Evolutionary conservation across 2,329 filamentous ascomycete genomes (phyloP), one percentile per base, ranked within the genome.

Genomic region (Akanthomyces dipterigenus): DNA sequence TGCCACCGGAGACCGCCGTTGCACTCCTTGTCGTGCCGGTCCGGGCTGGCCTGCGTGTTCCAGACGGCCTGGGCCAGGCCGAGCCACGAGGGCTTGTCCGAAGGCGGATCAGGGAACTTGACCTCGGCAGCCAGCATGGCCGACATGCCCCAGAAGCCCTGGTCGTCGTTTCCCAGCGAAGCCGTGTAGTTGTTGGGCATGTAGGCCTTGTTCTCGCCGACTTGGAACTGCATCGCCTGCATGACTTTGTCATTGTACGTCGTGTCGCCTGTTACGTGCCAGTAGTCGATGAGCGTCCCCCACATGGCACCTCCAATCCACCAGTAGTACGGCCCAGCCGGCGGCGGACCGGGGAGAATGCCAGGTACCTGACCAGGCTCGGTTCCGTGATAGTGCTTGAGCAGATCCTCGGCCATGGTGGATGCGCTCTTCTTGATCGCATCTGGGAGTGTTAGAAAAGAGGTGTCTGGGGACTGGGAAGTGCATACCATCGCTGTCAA

Each of bases 1-100:
- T 93, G 90, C 88, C 88, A 91, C 66, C 88, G 81, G 64, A 93
- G 72, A 22, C 89, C 90, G 49, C 80, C 82, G 63, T 84, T 85
- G 20, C 78, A 79, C 0, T 73, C 73, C 0, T 76, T 72, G 9
- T 79, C 79, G 68, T 90, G 86, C 76, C 88, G 88, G 50, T 84
- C 80, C 1, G 77, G 74, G 22, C 69, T 70, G 2, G 80, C 82
- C 56, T 80, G 76, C 1, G 80, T 80, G 66, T 87, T 85, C 68
- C 84, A 93, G 20, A 90, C 84, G 40, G 80, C 83, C 68, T 86
- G 80, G 1, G 83, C 85, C 12, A 89, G 78, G 18, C 82, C 78
- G 7, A 84, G 73, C 77, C 82, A 85, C 31, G 79, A 73, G 1
- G 82, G 79, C 61, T 81, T 69, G 60, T 78, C 77, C 2, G 74